Percentiles rank a stretch among this genome's conserved stretches.
Conservation (phyloP, 805 yeast species). For the Barnettozyma botsteinii region DNA sequence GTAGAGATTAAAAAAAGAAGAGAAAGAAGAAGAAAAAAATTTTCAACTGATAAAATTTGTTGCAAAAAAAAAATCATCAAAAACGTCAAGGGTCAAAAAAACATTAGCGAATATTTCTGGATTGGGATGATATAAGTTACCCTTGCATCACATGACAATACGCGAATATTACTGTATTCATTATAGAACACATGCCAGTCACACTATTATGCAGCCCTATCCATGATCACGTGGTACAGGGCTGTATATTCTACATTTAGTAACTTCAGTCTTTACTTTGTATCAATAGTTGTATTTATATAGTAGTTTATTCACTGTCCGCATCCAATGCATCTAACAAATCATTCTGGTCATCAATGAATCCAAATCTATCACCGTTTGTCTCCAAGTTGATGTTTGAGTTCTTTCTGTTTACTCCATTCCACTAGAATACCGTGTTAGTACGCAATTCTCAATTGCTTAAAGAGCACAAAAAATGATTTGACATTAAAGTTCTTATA, state of each 20-base stretch:
- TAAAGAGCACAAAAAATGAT: too few species aligned
- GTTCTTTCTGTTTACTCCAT: conserved; percentile 7
- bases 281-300: not conserved
- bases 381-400: conserved; percentile 19
- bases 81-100: not conserved
- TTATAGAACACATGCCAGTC: too few species aligned
- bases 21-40: conserved; percentile 4
- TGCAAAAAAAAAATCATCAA: not conserved
- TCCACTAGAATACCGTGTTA: conserved; percentile 16
- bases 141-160: not conserved
- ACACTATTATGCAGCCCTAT: too few species aligned
- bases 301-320: conserved; percentile 14
- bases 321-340: conserved; percentile 35
- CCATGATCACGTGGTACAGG: not conserved
- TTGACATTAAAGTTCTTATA: not conserved
- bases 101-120: not conserved
- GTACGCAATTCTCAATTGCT: conserved; percentile 2
- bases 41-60: conserved; percentile 2
- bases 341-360: conserved; percentile 36
- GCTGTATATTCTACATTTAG: too few species aligned
- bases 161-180: too few species aligned
- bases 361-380: conserved; percentile 29
- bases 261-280: too few species aligned
- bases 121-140: too few species aligned
- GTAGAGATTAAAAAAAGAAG: not conserved